Base-by-base conservation (phyloP, 306 rosid genomes). In the Astragalus membranaceus region DNA sequence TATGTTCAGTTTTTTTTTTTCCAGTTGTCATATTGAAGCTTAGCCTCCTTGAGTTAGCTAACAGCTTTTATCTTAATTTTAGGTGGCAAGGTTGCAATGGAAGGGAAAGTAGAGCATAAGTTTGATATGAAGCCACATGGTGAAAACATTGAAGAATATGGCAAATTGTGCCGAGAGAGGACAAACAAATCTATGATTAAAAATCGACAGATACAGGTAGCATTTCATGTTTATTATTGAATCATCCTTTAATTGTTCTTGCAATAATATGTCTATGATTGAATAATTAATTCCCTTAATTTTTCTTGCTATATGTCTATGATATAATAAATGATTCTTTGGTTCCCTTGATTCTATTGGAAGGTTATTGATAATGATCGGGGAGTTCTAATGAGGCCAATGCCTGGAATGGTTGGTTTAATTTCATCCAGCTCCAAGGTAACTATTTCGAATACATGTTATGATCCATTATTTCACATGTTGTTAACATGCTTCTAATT, bases 61-160 rank as follows among this genome's bases (percentile, higher is more conserved):
- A 74, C 69, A 53, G 42, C 36, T 49, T 62, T 35, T 56, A 50
- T 29, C 37, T 58, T 80, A 76, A 65, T 60, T 62, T 77, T 67
- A 90, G 97, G 90, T 43, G 95, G 87, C 64, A 88, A 88, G 80
- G 85, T 94, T 74, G 75, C 91, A 23, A 78, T 87, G 83, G 99
- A 91, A 75, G 99, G 99, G 74, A 94, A 94, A 75, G 97, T 94
- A 50, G 99, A 94, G 74, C 97, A 87, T 72, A 94, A 94, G 75
- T 94, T 94, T 81, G 99, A 94, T 73, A 91, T 94, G 99, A 94
- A 91, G 82, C 99, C 97, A 59, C 99, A 89, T 48, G 86, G 94
- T 48, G 86, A 85, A 80, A 89, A 94, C 84, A 73, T 94, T 39
- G 99, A 88, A 67, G 91, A 85, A 75, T 94, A 94, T 72, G 99